Base-by-base conservation (phyloP, 2,329 filamentous ascomycete genomes). In the Macrophomina phaseolina region DNA sequence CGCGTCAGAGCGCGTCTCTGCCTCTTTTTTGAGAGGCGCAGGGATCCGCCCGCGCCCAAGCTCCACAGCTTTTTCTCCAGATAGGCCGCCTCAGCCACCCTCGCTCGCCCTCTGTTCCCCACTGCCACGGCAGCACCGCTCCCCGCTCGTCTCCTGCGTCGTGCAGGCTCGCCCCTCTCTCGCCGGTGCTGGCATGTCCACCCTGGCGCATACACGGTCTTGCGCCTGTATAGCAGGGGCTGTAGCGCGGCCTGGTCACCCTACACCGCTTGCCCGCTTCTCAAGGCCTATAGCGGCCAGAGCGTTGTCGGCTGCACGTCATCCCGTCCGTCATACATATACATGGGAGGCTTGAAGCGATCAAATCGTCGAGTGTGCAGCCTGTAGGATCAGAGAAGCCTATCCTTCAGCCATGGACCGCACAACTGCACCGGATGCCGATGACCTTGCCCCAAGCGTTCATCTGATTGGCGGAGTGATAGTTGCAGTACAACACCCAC, bases 281-380 rank as follows among this genome's bases (percentile, higher is more conserved):
- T 12, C n/a, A 36, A 38, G 46, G 5, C 12, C 5, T 38, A 14
- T 36, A 36, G 23, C 45, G 58, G 42, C 32, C 45, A 62, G 58
- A 62, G 45, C 58, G 45, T 62, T 28, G 30, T n/a, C n/a, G 58
- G 58, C 42, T 61, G 56, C 56, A 46, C n/a, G 56, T 48, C 56
- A 61, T 61, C 56, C 56, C 56, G 56, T 36, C 56, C n/a, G 16
- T 14, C 36, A 38, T 12, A 2, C 14, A 48, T 45, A 3, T 45
- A 45, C 52, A 40, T 56, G 52, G 32, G 34, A 7, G 34, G 16
- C 5, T 38, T 34, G 36, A 30, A 42, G 53, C 34, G 36, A n/a
- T 36, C 55, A 40, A 46, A 34, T 46, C 30, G 55, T 45, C 42
- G 5, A 45, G 42, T 38, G 36, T 38, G 6, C 36, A 45, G 42